These are phyloP conservation scores for Lachnellula subtilissima DNA, from an alignment of 2,329 filamentous ascomycete genomes.

Conservation along the genomic window DNA sequence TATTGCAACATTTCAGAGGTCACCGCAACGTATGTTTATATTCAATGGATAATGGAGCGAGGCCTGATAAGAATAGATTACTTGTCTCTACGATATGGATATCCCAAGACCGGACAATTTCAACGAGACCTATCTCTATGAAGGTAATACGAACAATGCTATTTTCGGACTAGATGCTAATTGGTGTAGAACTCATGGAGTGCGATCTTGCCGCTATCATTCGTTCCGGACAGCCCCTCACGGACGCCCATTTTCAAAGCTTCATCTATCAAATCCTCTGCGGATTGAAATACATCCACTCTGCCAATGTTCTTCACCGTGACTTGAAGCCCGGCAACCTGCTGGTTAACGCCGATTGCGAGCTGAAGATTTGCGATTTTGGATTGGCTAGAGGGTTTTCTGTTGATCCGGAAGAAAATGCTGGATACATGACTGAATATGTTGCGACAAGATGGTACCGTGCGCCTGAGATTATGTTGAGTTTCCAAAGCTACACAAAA, in stretches of 20 bases:
- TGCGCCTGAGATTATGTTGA: constrained; percentile 98
- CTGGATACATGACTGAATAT: constrained; percentile 99
- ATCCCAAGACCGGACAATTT: constrained; percentile 96
- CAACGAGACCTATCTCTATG: constrained; percentile 98
- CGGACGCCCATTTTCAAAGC: constrained; percentile 98
- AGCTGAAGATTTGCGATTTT: constrained; percentile 99
- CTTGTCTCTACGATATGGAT: constrained; percentile 99
- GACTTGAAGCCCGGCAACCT: constrained; percentile 97
- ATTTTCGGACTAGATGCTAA: constrained; percentile 14
- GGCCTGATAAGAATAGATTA: constrained; percentile 65
- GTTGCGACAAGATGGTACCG: constrained; percentile 98
- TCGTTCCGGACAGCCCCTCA: constrained; percentile 91
- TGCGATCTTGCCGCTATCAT: constrained; percentile 98
- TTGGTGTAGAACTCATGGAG: constrained; percentile 84
- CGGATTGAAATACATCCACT: constrained; percentile 98
- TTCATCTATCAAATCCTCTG: constrained; percentile 99
- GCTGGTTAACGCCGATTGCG: constrained; percentile 96
- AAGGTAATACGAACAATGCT: constrained; percentile 55
- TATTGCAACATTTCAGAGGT: constrained; percentile 93
- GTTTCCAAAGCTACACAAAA: constrained; percentile 99
- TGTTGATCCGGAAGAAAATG: constrained; percentile 94
- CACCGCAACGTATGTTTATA: constrained; percentile 68
- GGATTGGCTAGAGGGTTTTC: constrained; percentile 95
- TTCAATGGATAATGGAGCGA: not conserved
- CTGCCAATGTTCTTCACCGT: constrained; percentile 92